Conservation (phyloP, 345 rosid species). For the Ceriops decandra region DNA sequence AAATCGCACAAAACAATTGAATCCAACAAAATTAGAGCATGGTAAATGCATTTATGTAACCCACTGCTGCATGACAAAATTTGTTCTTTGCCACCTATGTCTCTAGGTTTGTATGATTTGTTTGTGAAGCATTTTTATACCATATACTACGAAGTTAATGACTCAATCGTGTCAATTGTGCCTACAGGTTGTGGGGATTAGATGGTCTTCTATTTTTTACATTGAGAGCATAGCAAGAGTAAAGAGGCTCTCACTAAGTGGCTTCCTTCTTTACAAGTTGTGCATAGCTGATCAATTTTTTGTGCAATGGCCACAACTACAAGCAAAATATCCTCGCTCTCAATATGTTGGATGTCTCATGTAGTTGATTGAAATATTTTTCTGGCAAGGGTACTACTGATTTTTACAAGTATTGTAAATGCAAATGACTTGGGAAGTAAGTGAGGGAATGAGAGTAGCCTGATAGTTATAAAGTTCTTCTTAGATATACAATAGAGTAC, state of each 20-base stretch:
- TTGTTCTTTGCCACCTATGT: too few relatives aligned
- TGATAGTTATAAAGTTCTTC: background rate
- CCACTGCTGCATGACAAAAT: too few relatives aligned
- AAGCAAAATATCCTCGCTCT: slow-evolving; percentile 58
- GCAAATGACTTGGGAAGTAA: background rate
- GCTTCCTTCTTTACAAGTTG: slow-evolving; percentile 71
- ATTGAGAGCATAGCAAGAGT: slow-evolving; percentile 96
- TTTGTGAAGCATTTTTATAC: too few relatives aligned
- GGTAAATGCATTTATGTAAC: too few relatives aligned
- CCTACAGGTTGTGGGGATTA: slow-evolving; percentile 69
- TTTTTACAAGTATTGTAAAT: background rate
- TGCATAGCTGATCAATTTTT: slow-evolving; percentile 74
- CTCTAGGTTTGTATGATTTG: too few relatives aligned
- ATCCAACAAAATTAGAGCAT: too few relatives aligned
- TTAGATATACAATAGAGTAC: background rate
- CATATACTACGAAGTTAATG: too few relatives aligned
- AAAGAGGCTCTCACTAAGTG: slow-evolving; percentile 77
- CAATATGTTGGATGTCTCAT: slow-evolving; percentile 81
- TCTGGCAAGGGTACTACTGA: background rate
- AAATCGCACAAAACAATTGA: too few relatives aligned
- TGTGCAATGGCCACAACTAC: slow-evolving; percentile 90
- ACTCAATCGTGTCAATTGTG: slow-evolving; percentile 1
- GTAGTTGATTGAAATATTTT: slow-evolving; percentile 24
- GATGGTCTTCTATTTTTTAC: slow-evolving; percentile 79
- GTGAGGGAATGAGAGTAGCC: background rate